Evolutionary conservation across 2,329 filamentous ascomycete species (phyloP).

Genomic region (Neonectria ditissima): DNA sequence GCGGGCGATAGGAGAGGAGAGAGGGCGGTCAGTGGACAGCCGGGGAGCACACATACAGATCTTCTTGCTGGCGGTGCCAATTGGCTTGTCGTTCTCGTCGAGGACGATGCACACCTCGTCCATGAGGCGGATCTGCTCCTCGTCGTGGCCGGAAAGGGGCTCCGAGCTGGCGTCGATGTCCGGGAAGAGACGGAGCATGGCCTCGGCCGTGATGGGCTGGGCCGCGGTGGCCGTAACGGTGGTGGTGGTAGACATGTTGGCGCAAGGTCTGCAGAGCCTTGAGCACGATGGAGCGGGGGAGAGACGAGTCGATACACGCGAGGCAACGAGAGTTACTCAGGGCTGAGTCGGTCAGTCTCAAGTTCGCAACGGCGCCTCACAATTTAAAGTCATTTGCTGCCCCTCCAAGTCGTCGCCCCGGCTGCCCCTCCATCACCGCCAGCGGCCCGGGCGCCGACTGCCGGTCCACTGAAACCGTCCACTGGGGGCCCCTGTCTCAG

Average conservation of each 20-base stretch:
- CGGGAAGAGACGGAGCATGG: constrained; percentile 88
- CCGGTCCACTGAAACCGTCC: constrained; percentile 33
- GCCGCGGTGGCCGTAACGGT: constrained; percentile 60
- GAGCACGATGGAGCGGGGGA: not conserved
- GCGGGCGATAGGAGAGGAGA: constrained; percentile 7
- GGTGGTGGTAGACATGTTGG: constrained; percentile 49
- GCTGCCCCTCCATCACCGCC: constrained; percentile 43
- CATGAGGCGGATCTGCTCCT: constrained; percentile 98
- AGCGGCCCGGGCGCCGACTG: constrained; percentile 12
- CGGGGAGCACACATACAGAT: constrained; percentile 74
- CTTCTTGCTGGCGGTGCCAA: constrained; percentile 98
- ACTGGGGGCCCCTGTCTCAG: constrained; percentile 30
- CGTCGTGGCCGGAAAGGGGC: constrained; percentile 91
- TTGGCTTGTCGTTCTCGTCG: constrained; percentile 90
- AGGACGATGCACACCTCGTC: constrained; percentile 98
- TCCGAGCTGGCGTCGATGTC: constrained; percentile 79
- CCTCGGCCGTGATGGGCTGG: constrained; percentile 82
- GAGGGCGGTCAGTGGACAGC: not conserved
- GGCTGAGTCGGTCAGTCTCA: constrained; percentile 36
- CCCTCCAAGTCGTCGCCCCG: constrained; percentile 26
- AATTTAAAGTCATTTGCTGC: constrained; percentile 42
- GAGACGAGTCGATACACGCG: constrained; percentile 13
- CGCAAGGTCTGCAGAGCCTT: not conserved
- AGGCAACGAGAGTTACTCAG: constrained; percentile 4
- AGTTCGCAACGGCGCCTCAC: constrained; percentile 28